These are phyloP conservation scores for Torulaspora microellipsoides DNA, from an alignment of 805 yeast genomes.

Conservation along the genomic window DNA sequence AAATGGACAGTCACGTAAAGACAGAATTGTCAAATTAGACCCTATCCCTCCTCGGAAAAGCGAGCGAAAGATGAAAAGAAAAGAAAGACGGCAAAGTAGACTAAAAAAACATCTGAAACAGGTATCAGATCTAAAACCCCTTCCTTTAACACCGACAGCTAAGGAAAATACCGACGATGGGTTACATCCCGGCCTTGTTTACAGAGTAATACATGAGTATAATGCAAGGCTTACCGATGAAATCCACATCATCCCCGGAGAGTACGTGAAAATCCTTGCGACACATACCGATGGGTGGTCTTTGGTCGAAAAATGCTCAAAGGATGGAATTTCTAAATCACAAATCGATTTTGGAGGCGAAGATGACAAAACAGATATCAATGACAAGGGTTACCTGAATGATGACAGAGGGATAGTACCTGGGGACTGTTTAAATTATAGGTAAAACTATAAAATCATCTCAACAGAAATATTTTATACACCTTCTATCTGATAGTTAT, in stretches of 20 bases:
- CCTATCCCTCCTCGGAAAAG: constrained; percentile 4
- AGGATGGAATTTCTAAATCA: constrained; percentile 19
- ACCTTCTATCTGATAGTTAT: no score
- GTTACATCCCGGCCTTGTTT: constrained; percentile 10
- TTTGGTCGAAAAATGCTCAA: constrained; percentile 36
- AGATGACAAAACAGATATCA: constrained; percentile 2
- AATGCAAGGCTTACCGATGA: constrained; percentile 37
- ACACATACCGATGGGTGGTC: constrained; percentile 46
- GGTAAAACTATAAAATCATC: neutral
- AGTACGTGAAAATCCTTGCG: constrained; percentile 34
- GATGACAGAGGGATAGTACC: constrained; percentile 41
- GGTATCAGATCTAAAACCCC: constrained; percentile 17
- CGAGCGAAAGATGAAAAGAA: constrained; percentile 5
- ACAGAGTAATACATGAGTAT: constrained; percentile 26
- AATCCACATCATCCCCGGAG: constrained; percentile 31
- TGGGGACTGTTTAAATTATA: constrained; percentile 32
- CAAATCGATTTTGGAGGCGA: neutral
- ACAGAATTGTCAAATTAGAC: neutral
- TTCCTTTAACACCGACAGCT: constrained; percentile 22
- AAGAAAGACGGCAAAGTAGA: constrained; percentile 9
- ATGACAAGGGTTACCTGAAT: constrained; percentile 31
- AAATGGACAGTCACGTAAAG: neutral
- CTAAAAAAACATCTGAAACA: constrained; percentile 16
- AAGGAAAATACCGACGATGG: neutral
- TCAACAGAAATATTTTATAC: neutral